phyloP scores from a whole-genome alignment of 441 rosid species.

The Aquilaria agallochum region DNA sequence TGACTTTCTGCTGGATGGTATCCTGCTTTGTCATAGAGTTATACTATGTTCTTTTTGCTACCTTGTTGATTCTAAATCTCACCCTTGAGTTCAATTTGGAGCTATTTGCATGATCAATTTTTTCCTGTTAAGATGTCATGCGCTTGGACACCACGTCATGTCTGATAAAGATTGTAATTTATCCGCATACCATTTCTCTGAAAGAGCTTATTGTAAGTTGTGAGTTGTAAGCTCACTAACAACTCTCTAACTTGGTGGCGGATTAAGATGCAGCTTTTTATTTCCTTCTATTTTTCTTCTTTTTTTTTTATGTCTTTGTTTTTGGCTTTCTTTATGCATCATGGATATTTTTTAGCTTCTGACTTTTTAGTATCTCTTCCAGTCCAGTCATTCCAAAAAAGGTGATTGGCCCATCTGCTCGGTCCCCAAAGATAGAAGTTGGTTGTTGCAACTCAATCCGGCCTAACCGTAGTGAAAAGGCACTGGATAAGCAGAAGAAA shows the following conservation, averaged over 20 bases:
- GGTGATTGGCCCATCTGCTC: constrained; percentile 22
- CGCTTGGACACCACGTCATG: too few relatives aligned
- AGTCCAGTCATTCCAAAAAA: constrained; percentile 38
- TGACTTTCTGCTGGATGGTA: background rate
- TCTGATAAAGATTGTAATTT: too few relatives aligned
- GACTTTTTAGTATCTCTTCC: constrained; percentile 22
- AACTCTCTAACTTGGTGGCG: background rate
- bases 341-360: constrained; percentile 1
- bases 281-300: background rate
- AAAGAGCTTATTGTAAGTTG: too few relatives aligned
- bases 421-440: constrained; percentile 37
- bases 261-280: background rate
- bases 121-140: too few relatives aligned
- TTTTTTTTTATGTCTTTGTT: background rate
- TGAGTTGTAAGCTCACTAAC: too few relatives aligned
- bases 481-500: constrained; percentile 19
- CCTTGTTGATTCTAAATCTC: background rate
- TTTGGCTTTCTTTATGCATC: too few relatives aligned
- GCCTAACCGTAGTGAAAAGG: constrained; percentile 18
- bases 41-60: background rate
- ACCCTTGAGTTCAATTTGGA: background rate
- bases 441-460: constrained; percentile 63
- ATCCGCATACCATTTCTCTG: too few relatives aligned
- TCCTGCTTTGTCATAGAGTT: background rate
- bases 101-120: too few relatives aligned